phyloP scores from a whole-genome alignment of 2,329 filamentous ascomycete genomes.

The Talaromyces sp. region DNA sequence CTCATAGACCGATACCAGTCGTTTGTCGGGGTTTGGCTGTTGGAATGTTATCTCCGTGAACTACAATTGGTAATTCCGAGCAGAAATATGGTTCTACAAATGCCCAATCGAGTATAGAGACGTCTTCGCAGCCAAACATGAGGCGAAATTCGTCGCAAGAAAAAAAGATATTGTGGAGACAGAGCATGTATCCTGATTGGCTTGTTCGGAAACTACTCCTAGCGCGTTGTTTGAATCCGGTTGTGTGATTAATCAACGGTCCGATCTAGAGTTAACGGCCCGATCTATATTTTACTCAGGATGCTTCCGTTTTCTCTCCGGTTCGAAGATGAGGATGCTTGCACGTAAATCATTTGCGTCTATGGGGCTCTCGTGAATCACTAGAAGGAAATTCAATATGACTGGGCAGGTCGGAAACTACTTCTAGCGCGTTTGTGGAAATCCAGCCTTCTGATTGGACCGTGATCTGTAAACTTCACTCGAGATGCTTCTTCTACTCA shows the following conservation, averaged over 20 bases:
- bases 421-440: neutral
- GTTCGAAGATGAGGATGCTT: neutral
- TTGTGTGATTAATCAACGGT: neutral
- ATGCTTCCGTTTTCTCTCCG: neutral
- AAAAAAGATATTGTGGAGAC: neutral
- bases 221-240: neutral
- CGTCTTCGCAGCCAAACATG: neutral
- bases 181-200: neutral
- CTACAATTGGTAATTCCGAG: neutral
- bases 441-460: neutral
- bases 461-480: neutral
- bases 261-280: no score
- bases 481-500: neutral
- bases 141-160: neutral
- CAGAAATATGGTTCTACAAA: neutral
- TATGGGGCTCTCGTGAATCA: neutral
- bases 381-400: neutral
- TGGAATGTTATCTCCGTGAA: neutral
- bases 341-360: neutral
- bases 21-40: neutral
- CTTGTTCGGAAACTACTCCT: conserved; percentile 13
- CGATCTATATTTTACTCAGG: neutral
- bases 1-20: neutral
- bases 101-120: no score
- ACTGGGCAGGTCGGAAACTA: conserved; percentile 15